Percentiles rank a stretch among this genome's conserved stretches.
Conservation (phyloP, 2,329 filamentous ascomycete genomes). For the Cercospora sesami region DNA sequence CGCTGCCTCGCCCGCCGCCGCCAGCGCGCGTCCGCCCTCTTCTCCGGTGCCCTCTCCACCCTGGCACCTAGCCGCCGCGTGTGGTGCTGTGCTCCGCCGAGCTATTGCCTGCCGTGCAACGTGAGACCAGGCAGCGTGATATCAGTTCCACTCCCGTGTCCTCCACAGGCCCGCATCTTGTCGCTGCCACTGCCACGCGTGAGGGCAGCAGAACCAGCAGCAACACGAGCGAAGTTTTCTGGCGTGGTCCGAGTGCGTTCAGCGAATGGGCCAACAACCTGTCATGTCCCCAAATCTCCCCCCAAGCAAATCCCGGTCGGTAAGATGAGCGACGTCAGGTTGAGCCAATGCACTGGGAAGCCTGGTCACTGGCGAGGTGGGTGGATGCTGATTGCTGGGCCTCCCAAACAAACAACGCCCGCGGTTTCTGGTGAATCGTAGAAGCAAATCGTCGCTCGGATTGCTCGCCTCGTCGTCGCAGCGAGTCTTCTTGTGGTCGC, state of each 20-base stretch:
- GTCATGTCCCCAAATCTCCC: conserved; percentile 12
- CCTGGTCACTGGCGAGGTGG: background rate
- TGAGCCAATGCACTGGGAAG: background rate
- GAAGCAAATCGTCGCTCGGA: background rate
- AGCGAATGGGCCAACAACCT: background rate
- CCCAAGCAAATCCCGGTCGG: conserved; percentile 8
- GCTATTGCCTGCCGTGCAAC: conserved; percentile 19
- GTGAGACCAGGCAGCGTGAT: conserved; percentile 15
- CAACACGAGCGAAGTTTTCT: background rate
- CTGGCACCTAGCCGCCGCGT: background rate
- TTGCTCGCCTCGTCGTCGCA: background rate
- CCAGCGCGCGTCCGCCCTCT: background rate
- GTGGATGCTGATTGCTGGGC: background rate
- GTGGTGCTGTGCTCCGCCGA: conserved; percentile 3
- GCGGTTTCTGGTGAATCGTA: background rate
- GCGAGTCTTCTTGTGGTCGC: background rate
- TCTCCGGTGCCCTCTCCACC: background rate
- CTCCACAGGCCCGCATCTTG: conserved; percentile 16
- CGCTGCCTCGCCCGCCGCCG: background rate
- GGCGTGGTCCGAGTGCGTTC: conserved; percentile 1
- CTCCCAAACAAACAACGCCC: background rate
- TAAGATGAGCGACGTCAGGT: conserved; percentile 3
- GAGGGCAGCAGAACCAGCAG: background rate
- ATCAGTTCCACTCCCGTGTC: conserved; percentile 16
- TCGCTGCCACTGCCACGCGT: conserved; percentile 4